phyloP scores from a whole-genome alignment of 352 stramenopile species.

The Globisporangium spiculum region DNA sequence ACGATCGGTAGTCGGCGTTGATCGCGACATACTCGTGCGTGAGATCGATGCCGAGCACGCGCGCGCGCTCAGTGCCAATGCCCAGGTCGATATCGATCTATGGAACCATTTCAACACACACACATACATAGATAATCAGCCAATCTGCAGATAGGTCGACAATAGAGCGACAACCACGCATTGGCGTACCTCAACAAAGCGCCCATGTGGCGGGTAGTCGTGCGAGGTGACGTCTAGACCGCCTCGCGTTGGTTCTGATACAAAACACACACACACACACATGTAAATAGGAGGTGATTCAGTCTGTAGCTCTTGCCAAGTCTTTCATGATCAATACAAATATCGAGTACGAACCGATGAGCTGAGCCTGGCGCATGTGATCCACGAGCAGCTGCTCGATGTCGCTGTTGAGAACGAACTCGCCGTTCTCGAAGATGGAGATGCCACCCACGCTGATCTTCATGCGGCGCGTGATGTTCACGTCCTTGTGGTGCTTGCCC shows the following conservation, averaged over 20 bases:
- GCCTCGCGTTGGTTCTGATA: conserved; percentile 57
- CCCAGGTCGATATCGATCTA: conserved; percentile 94
- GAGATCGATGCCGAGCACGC: conserved; percentile 96
- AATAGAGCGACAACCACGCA: not conserved
- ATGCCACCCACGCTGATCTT: conserved; percentile 89
- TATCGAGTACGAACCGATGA: conserved; percentile 38
- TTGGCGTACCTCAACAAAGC: conserved; percentile 88
- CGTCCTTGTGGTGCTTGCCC: conserved; percentile 89
- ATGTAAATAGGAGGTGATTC: not conserved
- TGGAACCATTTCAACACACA: no score
- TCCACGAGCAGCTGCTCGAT: conserved; percentile 91
- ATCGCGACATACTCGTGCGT: conserved; percentile 98
- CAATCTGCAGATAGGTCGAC: no score
- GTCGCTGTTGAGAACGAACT: conserved; percentile 92
- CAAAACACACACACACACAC: not conserved
- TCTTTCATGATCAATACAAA: not conserved
- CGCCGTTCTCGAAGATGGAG: conserved; percentile 93
- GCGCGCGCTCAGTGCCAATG: conserved; percentile 73
- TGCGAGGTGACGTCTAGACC: conserved; percentile 74
- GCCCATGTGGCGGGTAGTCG: conserved; percentile 93
- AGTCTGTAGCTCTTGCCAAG: not conserved
- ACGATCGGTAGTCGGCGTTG: conserved; percentile 99
- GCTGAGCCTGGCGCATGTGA: conserved; percentile 94
- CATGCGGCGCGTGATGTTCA: conserved; percentile 77
- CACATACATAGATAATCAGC: no score